Evolutionary conservation across 202 grass and related monocot genomes (phyloP), one percentile per base, ranked within the genome.

Genomic region (Schoenoplectus triqueter): DNA sequence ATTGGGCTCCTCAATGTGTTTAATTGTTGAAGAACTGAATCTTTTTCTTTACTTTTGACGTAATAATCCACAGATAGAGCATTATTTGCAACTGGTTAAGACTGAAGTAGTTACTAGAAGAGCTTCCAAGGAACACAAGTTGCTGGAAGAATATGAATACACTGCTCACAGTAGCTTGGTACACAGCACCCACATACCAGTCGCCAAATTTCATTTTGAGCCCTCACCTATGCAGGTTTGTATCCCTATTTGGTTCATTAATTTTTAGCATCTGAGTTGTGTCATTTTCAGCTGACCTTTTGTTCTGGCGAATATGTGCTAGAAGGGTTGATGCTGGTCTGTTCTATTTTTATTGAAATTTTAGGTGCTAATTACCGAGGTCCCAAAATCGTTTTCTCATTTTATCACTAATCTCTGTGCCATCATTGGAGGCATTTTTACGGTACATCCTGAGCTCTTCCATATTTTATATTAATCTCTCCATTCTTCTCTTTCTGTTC

Each of bases 61-160:
- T 44, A 56, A 74, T 14, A 85, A 86, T 92, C 14, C 88, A 21
- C 89, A 99, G 96, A 99, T 99, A 87, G 96, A 99, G 82, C 96
- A 99, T 86, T 99, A 99, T 80, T 87, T 99, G 20, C 96, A 99
- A 92, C 73, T 99, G 15, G 96, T 99, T 42, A 99, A 99, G 80
- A 96, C 91, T 6, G 31, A 31, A 31, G 77, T 96, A 85, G 69
- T 92, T 71, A 86, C 90, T 63, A 86, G 49, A 80, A 96, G 82
- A 79, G 84, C 68, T 72, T 89, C 87, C 2, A 88, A 83, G 77
- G 93, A 96, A 75, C 60, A 85, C 68, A 91, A 95, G 89, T 83
- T 99, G 61, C 88, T 99, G 13, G 96, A 96, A 73, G 96, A 99
- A 89, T 96, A 99, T 51, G 97, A 99, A 87, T 99, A 99, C 87